Base-by-base conservation (phyloP, 257 asterid species). In the Nicotiana undulata region DNA sequence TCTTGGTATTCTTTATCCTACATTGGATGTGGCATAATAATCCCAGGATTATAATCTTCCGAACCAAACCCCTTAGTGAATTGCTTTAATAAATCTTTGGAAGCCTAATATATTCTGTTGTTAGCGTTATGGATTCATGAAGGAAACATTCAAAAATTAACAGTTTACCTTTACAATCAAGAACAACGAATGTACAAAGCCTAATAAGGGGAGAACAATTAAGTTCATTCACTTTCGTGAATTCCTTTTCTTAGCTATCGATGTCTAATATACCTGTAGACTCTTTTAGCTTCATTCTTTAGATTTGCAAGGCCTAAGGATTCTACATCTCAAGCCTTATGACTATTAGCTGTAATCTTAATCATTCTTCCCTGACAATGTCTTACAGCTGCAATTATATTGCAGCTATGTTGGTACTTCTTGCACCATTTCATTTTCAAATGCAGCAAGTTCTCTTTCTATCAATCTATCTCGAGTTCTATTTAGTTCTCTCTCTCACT, bases 401-500 rank as follows among this genome's bases (percentile, higher is more conserved):
- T 72, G 77, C 77, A 46, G 15, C 59, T 17, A 7, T 22, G 22
- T 22, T 68, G 76, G 31, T 40, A 5, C 10, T 37, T 37, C 11
- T 68, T 22, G 77, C 60, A 46, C 77, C 77, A 68, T 72, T 72
- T 72, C 77, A 72, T 72, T 72, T 72, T 46, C 59, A 20, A 46
- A 22, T 22, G 20, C n/a, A 70, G 77, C 77, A 44, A 40, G 13
- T 70, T 20, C 58, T 20, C 58, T 70, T 70, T 44, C 59, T 70
- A 70, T 44, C 37, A 44, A 44, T 70, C 60, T 70, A 70, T 46
- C 20, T 46, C n/a, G 34, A 46, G 37, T 70, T 70, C 59, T 22
- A 72, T 46, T 80, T 55, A 31, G 11, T 67, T 11, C n/a, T 40
- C 76, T 11, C 29, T 3, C 4, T 85, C 83, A 92, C 58, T 87